Evolutionary conservation across 495 filamentous ascomycete species (phyloP).

Genomic region (Jackrogersella multiformis): DNA sequence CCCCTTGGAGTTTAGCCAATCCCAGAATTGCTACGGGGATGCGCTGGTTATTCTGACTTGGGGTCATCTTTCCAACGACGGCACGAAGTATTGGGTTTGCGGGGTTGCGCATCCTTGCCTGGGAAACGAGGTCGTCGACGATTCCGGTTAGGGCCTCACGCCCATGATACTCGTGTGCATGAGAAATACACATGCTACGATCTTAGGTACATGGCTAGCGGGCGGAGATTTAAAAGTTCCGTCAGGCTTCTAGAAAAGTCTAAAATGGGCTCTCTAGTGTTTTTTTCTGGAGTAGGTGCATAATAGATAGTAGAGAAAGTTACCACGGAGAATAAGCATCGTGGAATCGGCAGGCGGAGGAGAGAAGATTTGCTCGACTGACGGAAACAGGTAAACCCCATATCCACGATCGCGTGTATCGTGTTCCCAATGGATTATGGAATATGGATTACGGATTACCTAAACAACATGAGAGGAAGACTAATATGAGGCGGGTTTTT

Average conservation of each 20-base stretch:
- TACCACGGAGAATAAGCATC: background rate
- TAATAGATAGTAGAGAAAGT: background rate
- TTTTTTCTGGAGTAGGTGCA: background rate
- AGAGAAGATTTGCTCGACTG: background rate
- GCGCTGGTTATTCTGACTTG: background rate
- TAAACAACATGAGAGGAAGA: background rate
- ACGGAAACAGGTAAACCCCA: background rate
- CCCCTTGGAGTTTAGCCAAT: background rate
- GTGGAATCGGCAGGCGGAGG: no score
- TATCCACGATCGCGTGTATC: constrained; percentile 13
- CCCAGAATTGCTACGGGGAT: background rate
- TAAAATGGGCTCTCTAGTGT: constrained; percentile 22
- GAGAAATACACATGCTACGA: constrained; percentile 1
- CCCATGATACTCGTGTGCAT: constrained; percentile 27
- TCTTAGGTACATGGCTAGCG: constrained; percentile 12
- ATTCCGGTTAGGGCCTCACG: constrained; percentile 23
- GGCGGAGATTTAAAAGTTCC: constrained; percentile 35
- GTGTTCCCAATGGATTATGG: background rate
- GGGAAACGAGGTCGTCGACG: constrained; percentile 14
- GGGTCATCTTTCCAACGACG: background rate
- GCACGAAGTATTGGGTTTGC: background rate
- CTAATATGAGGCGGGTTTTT: background rate
- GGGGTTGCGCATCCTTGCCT: constrained; percentile 21
- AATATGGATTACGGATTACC: no score
- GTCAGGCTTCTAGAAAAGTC: constrained; percentile 42